Conservation (phyloP, 139 green algal species). For the Volvox africanus region DNA sequence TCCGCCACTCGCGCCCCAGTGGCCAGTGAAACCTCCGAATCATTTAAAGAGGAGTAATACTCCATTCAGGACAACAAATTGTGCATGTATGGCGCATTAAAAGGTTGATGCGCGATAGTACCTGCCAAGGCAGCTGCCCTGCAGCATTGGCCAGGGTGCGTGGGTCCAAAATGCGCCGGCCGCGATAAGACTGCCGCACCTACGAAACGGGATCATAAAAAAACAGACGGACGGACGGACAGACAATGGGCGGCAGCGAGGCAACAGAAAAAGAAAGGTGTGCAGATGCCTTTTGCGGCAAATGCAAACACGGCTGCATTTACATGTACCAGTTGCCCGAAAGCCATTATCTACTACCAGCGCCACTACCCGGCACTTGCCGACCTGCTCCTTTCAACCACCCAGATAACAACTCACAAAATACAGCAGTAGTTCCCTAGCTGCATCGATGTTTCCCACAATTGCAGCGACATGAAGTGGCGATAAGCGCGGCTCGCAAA, state of each 20-base stretch:
- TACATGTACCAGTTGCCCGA: background rate
- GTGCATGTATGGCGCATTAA: background rate
- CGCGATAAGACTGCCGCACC: background rate
- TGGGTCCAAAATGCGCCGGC: background rate
- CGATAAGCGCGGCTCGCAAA: background rate
- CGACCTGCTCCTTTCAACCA: no score
- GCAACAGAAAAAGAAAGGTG: background rate
- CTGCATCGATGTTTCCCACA: background rate
- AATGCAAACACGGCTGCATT: background rate
- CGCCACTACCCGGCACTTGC: no score
- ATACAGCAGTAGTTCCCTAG: background rate
- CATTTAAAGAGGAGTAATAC: no score
- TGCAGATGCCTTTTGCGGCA: no score
- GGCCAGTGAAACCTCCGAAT: background rate
- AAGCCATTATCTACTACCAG: no score
- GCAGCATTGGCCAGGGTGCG: background rate
- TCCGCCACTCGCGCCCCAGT: background rate
- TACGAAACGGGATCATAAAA: background rate
- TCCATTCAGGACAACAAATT: background rate
- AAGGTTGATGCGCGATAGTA: background rate
- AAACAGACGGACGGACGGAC: background rate
- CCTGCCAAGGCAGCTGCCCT: conserved; percentile 35
- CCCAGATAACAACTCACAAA: background rate
- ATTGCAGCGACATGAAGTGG: conserved; percentile 19
- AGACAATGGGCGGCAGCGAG: background rate